A percentile compares a stretch with the other conserved stretches of the same genome.
phyloP scores from a whole-genome alignment of 2,329 filamentous ascomycete species.

The Fulvia fulva region DNA sequence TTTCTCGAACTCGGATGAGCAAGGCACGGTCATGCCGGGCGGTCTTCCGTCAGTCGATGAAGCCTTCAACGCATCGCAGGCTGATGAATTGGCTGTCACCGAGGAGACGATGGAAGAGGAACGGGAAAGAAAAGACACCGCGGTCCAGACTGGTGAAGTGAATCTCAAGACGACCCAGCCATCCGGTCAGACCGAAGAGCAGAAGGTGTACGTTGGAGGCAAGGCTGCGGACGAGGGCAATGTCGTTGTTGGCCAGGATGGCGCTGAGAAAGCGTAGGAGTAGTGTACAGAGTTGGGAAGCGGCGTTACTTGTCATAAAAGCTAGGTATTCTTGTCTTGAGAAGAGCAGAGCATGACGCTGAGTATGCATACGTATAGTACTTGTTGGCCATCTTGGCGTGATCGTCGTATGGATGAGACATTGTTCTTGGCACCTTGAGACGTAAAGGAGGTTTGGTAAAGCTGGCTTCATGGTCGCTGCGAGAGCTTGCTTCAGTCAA shows the following conservation, averaged over 20 bases:
- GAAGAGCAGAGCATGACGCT: not conserved
- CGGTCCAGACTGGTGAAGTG: slow-evolving; percentile 17
- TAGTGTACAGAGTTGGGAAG: not conserved
- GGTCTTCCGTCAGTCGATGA: slow-evolving; percentile 1
- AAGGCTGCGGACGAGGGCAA: slow-evolving; percentile 31
- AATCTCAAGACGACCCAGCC: slow-evolving; percentile 18
- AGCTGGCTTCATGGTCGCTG: not conserved
- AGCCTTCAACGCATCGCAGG: slow-evolving; percentile 5
- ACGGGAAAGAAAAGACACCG: slow-evolving; percentile 3
- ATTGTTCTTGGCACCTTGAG: not conserved
- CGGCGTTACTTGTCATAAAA: not conserved
- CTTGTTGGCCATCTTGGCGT: not conserved
- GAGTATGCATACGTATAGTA: not conserved
- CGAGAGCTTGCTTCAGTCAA: not conserved
- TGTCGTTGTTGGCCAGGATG: slow-evolving; percentile 30
- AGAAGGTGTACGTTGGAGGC: slow-evolving; percentile 30
- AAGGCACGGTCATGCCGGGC: slow-evolving; percentile 29
- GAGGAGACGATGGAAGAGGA: slow-evolving; percentile 6
- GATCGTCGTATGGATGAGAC: too few relatives aligned
- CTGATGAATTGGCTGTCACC: slow-evolving; percentile 5
- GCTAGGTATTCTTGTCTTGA: not conserved
- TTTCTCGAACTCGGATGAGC: slow-evolving; percentile 4
- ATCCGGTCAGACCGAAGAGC: slow-evolving; percentile 25
- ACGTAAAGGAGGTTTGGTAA: not conserved
- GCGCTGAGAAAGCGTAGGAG: slow-evolving; percentile 12